phyloP scores from a whole-genome alignment of 805 yeast species.

The Sugiyamaella boreocaroliniensis region DNA sequence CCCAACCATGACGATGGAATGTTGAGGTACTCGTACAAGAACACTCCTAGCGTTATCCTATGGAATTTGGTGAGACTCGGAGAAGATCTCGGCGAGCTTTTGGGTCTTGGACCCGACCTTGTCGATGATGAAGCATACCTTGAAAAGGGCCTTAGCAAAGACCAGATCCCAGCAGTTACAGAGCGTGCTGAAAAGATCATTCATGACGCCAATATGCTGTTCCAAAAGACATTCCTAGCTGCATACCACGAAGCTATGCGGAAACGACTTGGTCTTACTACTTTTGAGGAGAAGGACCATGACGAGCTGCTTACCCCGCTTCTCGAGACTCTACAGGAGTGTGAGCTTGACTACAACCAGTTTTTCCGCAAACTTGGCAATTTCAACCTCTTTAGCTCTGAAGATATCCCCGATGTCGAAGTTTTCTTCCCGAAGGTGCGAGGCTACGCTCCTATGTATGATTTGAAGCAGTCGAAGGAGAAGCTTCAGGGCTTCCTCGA shows the following conservation, averaged over 20 bases:
- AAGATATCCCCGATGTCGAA: slow-evolving; percentile 18
- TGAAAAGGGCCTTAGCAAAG: slow-evolving; percentile 40
- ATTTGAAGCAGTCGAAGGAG: slow-evolving; percentile 13
- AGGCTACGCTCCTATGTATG: slow-evolving; percentile 27
- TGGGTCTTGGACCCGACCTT: slow-evolving; percentile 61
- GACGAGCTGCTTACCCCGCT: slow-evolving; percentile 47
- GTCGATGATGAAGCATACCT: slow-evolving; percentile 38
- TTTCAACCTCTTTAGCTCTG: slow-evolving; percentile 34
- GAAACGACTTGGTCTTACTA: slow-evolving; percentile 59
- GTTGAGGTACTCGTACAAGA: slow-evolving; percentile 68
- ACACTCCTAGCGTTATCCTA: slow-evolving; percentile 83
- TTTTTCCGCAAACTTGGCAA: slow-evolving; percentile 65
- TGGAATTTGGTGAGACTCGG: slow-evolving; percentile 86
- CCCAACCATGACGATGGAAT: slow-evolving; percentile 83
- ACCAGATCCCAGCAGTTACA: slow-evolving; percentile 41
- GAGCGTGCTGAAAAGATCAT: slow-evolving; percentile 60
- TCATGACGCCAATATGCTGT: slow-evolving; percentile 56
- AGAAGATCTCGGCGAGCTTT: slow-evolving; percentile 71
- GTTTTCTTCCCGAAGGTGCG: slow-evolving; percentile 31
- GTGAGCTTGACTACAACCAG: slow-evolving; percentile 70
- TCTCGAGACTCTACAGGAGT: slow-evolving; percentile 50
- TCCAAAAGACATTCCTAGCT: slow-evolving; percentile 52
- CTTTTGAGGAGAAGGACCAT: slow-evolving; percentile 34
- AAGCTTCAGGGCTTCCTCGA: slow-evolving; percentile 36
- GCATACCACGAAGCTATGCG: slow-evolving; percentile 53